Percentiles rank a stretch among this genome's conserved stretches.
phyloP scores from a whole-genome alignment of 106 monocot genomes.

The Dendrobium chrysotoxum region DNA sequence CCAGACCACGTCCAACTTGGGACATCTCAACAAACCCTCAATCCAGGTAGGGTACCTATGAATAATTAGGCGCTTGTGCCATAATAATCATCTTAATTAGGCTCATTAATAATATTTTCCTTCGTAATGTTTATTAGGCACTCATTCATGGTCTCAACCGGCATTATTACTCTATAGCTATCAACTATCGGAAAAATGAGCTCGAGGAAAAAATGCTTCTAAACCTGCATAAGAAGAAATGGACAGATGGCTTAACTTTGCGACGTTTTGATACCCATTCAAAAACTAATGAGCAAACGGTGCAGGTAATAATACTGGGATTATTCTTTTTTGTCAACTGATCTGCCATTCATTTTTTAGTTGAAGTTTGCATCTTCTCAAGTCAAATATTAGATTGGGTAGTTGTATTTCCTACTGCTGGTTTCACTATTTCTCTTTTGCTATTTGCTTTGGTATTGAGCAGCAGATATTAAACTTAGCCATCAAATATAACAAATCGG shows the following conservation, averaged over 20 bases:
- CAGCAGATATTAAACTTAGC: too few species aligned
- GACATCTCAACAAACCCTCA: slow-evolving; percentile 91
- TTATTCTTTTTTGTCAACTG: too few species aligned
- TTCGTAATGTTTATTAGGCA: slow-evolving; percentile 32
- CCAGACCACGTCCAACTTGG: slow-evolving; percentile 89
- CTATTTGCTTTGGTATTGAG: too few species aligned
- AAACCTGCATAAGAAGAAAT: slow-evolving; percentile 92
- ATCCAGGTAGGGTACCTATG: slow-evolving; percentile 43
- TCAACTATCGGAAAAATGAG: slow-evolving; percentile 60
- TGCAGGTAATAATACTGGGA: slow-evolving; percentile 36
- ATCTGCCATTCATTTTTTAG: too few species aligned
- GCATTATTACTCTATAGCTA: slow-evolving; percentile 89
- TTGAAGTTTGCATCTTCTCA: too few species aligned
- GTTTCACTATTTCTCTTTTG: background rate
- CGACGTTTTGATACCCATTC: slow-evolving; percentile 68
- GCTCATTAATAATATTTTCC: background rate
- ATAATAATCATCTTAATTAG: background rate
- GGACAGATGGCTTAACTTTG: slow-evolving; percentile 84
- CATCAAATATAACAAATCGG: too few species aligned
- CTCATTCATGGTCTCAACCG: slow-evolving; percentile 88
- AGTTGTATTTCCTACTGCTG: background rate
- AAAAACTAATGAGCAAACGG: slow-evolving; percentile 82
- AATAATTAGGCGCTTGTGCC: too few species aligned
- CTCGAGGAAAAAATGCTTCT: slow-evolving; percentile 82
- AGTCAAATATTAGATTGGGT: too few species aligned